These are phyloP conservation scores for Hypoxylon fragiforme DNA, from an alignment of 495 filamentous ascomycete species.

Conservation along the genomic window DNA sequence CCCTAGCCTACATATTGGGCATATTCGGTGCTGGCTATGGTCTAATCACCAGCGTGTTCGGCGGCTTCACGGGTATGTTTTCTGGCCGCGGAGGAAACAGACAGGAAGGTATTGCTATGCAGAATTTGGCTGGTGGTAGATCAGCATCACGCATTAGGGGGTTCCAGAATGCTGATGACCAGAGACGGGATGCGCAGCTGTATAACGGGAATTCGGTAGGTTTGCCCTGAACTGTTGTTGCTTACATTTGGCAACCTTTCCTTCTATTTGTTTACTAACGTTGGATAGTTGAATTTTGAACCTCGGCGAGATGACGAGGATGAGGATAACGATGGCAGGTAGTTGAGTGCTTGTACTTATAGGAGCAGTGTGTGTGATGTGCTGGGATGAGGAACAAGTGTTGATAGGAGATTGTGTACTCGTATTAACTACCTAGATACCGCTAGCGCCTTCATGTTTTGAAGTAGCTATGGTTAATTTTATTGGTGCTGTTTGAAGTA, in stretches of 20 bases:
- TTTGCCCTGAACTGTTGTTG: no score
- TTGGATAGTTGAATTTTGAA: constrained; percentile 70
- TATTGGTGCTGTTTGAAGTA: no score
- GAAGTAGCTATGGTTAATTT: no score
- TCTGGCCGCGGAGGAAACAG: constrained; percentile 31
- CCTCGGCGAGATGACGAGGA: constrained; percentile 67
- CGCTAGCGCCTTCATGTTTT: no score
- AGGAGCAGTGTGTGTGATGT: neutral
- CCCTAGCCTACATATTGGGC: constrained; percentile 50
- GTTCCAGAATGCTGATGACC: constrained; percentile 23
- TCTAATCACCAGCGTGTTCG: constrained; percentile 36
- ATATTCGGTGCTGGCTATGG: constrained; percentile 62
- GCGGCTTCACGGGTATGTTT: constrained; percentile 36
- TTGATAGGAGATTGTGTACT: no score
- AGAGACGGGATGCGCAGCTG: constrained; percentile 62
- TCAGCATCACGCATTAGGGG: constrained; percentile 27
- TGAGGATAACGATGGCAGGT: constrained; percentile 34
- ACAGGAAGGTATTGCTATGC: constrained; percentile 11
- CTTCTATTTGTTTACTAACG: constrained; percentile 15
- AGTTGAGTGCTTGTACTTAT: neutral
- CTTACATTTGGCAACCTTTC: no score
- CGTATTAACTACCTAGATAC: no score
- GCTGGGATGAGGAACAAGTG: neutral
- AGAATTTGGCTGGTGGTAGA: constrained; percentile 9
- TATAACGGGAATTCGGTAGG: constrained; percentile 91